These are phyloP conservation scores for Murraya paniculata DNA, from an alignment of 345 rosid genomes.

Conservation along the genomic window DNA sequence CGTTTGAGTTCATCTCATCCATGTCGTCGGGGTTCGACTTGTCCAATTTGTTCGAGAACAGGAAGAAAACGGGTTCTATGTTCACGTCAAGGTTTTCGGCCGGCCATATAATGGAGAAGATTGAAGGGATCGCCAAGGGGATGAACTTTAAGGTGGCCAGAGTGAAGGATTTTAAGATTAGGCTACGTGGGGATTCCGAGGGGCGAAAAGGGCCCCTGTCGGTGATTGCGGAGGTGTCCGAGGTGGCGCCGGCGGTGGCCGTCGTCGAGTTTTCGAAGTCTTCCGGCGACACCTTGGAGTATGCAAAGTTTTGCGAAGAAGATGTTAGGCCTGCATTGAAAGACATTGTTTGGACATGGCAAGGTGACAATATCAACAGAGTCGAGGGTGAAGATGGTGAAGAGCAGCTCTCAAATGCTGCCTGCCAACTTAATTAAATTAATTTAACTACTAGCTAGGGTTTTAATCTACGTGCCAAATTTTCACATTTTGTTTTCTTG, in stretches of 20 bases:
- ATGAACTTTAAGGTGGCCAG: constrained; percentile 52
- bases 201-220: constrained; percentile 60
- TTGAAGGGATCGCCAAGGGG: constrained; percentile 48
- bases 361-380: constrained; percentile 49
- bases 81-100: constrained; percentile 62
- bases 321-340: constrained; percentile 70
- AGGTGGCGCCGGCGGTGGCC: constrained; percentile 60
- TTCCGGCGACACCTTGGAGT: constrained; percentile 58
- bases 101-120: constrained; percentile 38
- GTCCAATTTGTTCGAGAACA: constrained; percentile 64
- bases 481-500: not conserved
- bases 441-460: not conserved
- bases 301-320: constrained; percentile 54
- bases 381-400: not conserved
- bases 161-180: constrained; percentile 47
- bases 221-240: constrained; percentile 59
- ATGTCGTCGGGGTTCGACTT: constrained; percentile 82
- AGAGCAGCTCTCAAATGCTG: not conserved
- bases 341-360: constrained; percentile 90
- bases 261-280: constrained; percentile 70
- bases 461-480: not conserved
- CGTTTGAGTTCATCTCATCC: constrained; percentile 71
- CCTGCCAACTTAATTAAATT: not conserved
- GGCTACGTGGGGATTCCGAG: constrained; percentile 37
- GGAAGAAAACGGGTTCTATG: constrained; percentile 41